Base-by-base conservation (phyloP, 169 alveolate species). In the Plasmodium inui region DNA sequence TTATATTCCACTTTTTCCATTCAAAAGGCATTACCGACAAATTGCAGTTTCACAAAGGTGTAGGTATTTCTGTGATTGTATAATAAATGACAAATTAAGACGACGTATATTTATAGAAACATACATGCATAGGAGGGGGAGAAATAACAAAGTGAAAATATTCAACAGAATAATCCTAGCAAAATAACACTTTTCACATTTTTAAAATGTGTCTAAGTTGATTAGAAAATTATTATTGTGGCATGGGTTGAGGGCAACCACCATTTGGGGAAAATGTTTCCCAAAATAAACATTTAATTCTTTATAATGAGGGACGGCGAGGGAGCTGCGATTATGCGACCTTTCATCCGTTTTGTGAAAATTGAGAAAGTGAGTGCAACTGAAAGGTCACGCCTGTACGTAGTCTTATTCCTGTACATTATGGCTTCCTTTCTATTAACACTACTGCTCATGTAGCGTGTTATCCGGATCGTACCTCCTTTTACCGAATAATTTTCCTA, bases 401-500 rank as follows among this genome's bases (percentile, higher is more conserved):
- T 79, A 8, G 39, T 79, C 12, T 6, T 30, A 44, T 79, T 79
- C 32, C 39, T 79, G 84, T 44, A 32, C 17, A 37, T 79, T 41
- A 0, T 41, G n/a, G 34, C 10, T 79, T 41, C n/a, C 84, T 9
- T 79, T 6, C 44, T 79, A 37, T 17, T 32, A 32, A 34, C 41
- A 55, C 14, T 50, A n/a, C 6, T 82, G 30, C n/a, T 19, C 14
- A 39, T 3, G 14, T 41, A 34, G 57, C 19, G 44, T 28, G 6
- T 0, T 30, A 30, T 82, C 46, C 7, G 71, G 22, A 28, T 9
- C 19, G 26, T 19, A 12, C 28, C 9, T 6, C 17, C 19, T 14
- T 12, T 85, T 55, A 85, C 85, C 93, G 76, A 74, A 85, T 85
- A 37, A 85, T 85, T 85, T 85, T 85, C n/a, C 85, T 74, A 85